These are phyloP conservation scores for Macrolepiota fuliginosa DNA, from an alignment of 768 basidiomycete species.

Conservation along the genomic window DNA sequence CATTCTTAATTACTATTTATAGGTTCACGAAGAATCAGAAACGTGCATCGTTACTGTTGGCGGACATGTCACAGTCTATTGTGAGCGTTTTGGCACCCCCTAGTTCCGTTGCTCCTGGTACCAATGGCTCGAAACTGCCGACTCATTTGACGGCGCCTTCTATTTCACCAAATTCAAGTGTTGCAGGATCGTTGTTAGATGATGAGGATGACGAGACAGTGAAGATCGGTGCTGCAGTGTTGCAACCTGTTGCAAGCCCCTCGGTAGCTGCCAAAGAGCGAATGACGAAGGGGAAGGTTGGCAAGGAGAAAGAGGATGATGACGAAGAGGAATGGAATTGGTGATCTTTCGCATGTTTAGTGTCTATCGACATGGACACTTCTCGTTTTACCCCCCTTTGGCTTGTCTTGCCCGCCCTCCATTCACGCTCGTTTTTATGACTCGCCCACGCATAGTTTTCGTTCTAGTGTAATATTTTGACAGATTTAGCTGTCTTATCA, in stretches of 20 bases:
- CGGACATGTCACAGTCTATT: conserved; percentile 61
- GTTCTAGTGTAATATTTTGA: background rate
- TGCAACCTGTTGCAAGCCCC: conserved; percentile 18
- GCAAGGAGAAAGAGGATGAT: conserved; percentile 23
- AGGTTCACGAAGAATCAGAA: conserved; percentile 71
- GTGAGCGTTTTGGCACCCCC: conserved; percentile 41
- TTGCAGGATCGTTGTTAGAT: conserved; percentile 20
- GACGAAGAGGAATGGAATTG: conserved; percentile 66
- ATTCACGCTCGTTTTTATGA: background rate
- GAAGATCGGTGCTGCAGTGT: conserved; percentile 17
- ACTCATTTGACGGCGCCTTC: conserved; percentile 13
- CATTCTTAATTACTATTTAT: background rate
- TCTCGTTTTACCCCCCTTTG: background rate
- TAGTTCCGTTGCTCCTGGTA: background rate
- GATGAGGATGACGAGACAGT: conserved; percentile 23
- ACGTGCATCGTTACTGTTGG: conserved; percentile 62
- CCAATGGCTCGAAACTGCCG: background rate
- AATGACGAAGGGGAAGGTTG: background rate
- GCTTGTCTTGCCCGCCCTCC: background rate
- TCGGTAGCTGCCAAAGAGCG: conserved; percentile 9
- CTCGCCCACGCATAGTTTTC: background rate
- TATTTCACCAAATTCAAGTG: conserved; percentile 14
- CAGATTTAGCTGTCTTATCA: background rate
- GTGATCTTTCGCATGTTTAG: conserved; percentile 16
- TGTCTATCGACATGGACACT: background rate